Conservation (phyloP, 345 rosid genomes). For the thale cress (Arabidopsis thaliana) region TAIR10.1 NC_003074.8:6245001-6245500, state of each 20-base stretch:
- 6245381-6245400: conserved; percentile 44
- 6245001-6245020: background rate
- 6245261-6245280: conserved; percentile 32
- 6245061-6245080: background rate
- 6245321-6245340: conserved; percentile 16
- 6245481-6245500: conserved; percentile 45
- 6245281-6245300: conserved; percentile 40
- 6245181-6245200: background rate
- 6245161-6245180: background rate
- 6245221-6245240: background rate
- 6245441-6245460: conserved; percentile 19
- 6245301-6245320: conserved; percentile 24
- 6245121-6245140: background rate
- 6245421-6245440: conserved; percentile 30
- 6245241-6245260: conserved; percentile 11
- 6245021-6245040: background rate
- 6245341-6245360: conserved; percentile 36
- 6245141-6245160: background rate
- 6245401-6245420: conserved; percentile 37
- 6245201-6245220: background rate
- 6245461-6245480: conserved; percentile 28
- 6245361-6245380: conserved; percentile 43
- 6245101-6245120: background rate
- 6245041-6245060: background rate
- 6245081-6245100: background rate